Percentiles rank a stretch among this genome's conserved stretches.
These are phyloP conservation scores for Colletotrichum spinosum DNA, from an alignment of 2,329 filamentous ascomycete species.

Conservation along the genomic window DNA sequence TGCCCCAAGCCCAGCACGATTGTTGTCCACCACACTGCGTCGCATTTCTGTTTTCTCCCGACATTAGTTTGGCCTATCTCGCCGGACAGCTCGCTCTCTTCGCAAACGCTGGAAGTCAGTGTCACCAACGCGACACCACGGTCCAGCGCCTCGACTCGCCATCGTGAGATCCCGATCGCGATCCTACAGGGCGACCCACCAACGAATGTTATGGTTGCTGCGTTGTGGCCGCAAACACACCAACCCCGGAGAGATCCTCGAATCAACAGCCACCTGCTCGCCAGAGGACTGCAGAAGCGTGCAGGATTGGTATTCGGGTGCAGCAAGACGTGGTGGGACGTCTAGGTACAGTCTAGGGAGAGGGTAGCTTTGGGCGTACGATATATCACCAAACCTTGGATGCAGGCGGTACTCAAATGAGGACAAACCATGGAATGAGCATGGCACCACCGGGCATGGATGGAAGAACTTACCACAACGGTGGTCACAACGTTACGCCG, in stretches of 20 bases:
- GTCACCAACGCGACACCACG: constrained; percentile 1
- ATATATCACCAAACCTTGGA: constrained; percentile 21
- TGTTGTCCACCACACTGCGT: constrained; percentile 23
- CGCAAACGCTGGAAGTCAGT: constrained; percentile 4
- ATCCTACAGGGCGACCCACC: constrained; percentile 9
- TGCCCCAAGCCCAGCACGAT: constrained; percentile 21
- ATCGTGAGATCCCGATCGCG: constrained; percentile 19
- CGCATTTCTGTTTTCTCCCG: constrained; percentile 5
- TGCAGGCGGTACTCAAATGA: constrained; percentile 44
- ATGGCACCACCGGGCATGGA: constrained; percentile 60
- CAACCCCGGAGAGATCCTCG: constrained; percentile 11
- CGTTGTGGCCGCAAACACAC: constrained; percentile 25
- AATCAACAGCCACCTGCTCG: constrained; percentile 3
- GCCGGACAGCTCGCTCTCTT: constrained; percentile 11
- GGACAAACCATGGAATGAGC: constrained; percentile 58
- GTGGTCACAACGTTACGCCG: constrained; percentile 50
- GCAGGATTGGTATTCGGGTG: constrained; percentile 21
- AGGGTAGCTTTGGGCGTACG: constrained; percentile 6
- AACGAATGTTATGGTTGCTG: constrained; percentile 32
- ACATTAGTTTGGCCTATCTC: constrained; percentile 4
- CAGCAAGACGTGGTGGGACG: constrained; percentile 32
- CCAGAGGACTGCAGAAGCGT: constrained; percentile 13
- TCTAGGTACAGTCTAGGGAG: constrained; percentile 15
- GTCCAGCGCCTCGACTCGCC: constrained; percentile 8
- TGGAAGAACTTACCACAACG: constrained; percentile 51